A percentile compares a stretch with the other conserved stretches of the same genome.
Evolutionary conservation across 1,139 yeast species (phyloP).

Genomic region (Saccharomycopsis crataegensis): DNA sequence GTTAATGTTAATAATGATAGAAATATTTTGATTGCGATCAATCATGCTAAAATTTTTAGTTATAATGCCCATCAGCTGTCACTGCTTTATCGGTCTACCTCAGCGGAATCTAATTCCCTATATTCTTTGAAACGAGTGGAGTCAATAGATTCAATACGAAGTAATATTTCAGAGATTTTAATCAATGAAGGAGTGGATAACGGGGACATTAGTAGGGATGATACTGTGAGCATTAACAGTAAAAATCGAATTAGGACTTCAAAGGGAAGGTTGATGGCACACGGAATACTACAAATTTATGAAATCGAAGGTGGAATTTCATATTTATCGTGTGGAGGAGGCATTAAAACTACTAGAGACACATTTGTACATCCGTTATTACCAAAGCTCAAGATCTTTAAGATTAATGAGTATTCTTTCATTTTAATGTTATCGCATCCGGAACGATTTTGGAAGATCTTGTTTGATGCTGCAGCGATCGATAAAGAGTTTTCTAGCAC

Average conservation of each 20-base stretch:
- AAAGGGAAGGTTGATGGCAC: conserved; percentile 45
- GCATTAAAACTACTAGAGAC: conserved; percentile 15
- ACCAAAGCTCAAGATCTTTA: conserved; percentile 50
- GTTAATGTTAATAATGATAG: neutral
- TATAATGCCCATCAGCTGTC: conserved; percentile 7
- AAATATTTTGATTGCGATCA: conserved; percentile 4
- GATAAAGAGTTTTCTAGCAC: neutral
- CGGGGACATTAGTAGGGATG: neutral
- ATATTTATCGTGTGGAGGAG: conserved; percentile 54
- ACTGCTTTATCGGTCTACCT: neutral
- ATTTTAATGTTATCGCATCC: conserved; percentile 64
- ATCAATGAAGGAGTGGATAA: neutral
- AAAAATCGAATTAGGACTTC: neutral
- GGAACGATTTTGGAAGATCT: conserved; percentile 63
- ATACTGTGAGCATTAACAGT: neutral
- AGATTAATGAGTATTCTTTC: conserved; percentile 46
- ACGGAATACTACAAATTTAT: conserved; percentile 58
- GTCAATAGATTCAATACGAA: conserved; percentile 12
- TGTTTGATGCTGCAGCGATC: conserved; percentile 31
- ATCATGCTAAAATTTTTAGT: conserved; percentile 7
- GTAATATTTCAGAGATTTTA: conserved; percentile 14
- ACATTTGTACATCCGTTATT: conserved; percentile 57
- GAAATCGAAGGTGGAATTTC: conserved; percentile 58
- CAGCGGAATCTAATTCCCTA: conserved; percentile 2
- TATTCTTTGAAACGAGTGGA: conserved; percentile 1